Base-by-base conservation (phyloP, 371 early-diverging fungal genomes). In the Entomophthora muscae region DNA sequence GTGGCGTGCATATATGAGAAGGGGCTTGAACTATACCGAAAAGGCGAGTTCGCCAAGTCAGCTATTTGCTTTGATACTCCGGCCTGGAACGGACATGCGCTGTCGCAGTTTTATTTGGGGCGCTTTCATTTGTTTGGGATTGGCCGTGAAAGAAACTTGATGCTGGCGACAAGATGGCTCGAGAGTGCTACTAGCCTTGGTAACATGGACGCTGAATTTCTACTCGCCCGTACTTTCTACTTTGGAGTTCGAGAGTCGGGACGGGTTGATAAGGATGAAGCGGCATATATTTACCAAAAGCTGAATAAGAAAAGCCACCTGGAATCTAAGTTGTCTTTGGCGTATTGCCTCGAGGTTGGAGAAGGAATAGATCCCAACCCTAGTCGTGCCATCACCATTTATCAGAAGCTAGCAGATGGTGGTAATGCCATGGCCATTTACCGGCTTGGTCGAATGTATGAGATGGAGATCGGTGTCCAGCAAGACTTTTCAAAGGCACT, bases 321-420 rank as follows among this genome's bases (percentile, higher is more conserved):
- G 2, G 5, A 3, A 65, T 88, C 89, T 26, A 84, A 84, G 70
- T 83, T 85, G 73, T 73, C 77, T 24, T 71, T 91, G 1, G 89
- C 87, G 29, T 83, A 83, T 68, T 82, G 83, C 64, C 84, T 85
- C 69, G 88, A 87, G 67, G 82, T 83, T 63, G 91, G 91, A 27
- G 76, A 77, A 30, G 90, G 90, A 10, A 76, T 85, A 13, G 72
- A 69, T 28, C 62, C 75, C 58, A 72, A 89, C 66, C 72, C 76
- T 33, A 59, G 65, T 7, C 61, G 72, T 57, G 89, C 90, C 0
- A 80, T 81, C 2, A 55, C 69, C 10, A 84, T 85, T 82, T 91
- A 89, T 73, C 66, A 72, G 22, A 74, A 75, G 54, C 77, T 83
- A n/a, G 86, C 87, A 1, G 71, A 74, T 32, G 75, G 77, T 64